Percentiles rank a stretch among this genome's conserved stretches.
phyloP scores from a whole-genome alignment of 768 basidiomycete species.

The Termitomyces sp. region DNA sequence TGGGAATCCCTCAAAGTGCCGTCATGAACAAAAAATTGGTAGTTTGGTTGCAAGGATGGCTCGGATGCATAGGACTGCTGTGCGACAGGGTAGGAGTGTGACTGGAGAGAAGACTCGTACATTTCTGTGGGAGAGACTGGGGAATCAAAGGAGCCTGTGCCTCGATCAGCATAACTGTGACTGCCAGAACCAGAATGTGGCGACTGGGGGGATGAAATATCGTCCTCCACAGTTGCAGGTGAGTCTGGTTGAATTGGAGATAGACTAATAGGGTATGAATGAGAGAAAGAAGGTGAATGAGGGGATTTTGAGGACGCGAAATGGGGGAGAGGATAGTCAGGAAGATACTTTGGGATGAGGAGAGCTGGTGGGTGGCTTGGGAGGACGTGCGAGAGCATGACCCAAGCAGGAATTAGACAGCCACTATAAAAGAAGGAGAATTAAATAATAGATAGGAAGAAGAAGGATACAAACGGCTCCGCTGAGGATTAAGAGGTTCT shows the following conservation, averaged over 20 bases:
- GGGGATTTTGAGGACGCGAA: conserved; percentile 22
- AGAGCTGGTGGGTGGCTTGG: conserved; percentile 20
- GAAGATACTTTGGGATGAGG: conserved; percentile 23
- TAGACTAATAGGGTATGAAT: conserved; percentile 20
- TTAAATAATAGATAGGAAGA: conserved; percentile 10
- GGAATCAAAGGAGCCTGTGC: conserved; percentile 28
- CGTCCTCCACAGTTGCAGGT: conserved; percentile 34
- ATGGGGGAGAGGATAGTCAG: conserved; percentile 15
- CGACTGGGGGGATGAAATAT: conserved; percentile 29
- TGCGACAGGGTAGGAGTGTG: conserved; percentile 18
- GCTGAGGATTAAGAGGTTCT: conserved; percentile 22
- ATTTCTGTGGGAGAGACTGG: conserved; percentile 29
- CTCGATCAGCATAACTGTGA: conserved; percentile 29
- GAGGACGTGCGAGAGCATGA: conserved; percentile 25
- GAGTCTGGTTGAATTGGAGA: conserved; percentile 26
- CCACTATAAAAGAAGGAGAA: conserved; percentile 17
- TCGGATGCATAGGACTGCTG: conserved; percentile 21
- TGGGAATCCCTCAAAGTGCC: conserved; percentile 25
- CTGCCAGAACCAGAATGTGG: conserved; percentile 26
- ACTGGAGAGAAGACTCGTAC: conserved; percentile 24
- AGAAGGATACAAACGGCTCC: conserved; percentile 18
- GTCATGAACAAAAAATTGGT: conserved; percentile 26
- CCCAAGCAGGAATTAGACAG: conserved; percentile 1
- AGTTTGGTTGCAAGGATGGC: conserved; percentile 14
- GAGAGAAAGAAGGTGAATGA: conserved; percentile 23